A percentile compares a stretch with the other conserved stretches of the same genome.
Conservation (phyloP, 352 stramenopile species). For the Phytophthora capsici region DNA sequence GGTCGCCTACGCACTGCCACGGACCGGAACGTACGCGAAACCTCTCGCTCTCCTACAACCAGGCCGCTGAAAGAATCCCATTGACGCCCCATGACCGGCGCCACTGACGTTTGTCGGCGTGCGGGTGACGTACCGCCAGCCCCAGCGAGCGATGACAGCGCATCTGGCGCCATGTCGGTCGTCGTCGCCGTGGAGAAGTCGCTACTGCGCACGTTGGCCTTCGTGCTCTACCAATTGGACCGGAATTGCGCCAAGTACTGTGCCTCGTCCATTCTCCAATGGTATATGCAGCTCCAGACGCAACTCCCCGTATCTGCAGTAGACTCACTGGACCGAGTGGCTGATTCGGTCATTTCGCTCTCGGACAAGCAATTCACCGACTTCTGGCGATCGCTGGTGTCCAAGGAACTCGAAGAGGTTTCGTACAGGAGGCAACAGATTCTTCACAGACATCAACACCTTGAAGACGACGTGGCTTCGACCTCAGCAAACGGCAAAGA, state of each 20-base stretch:
- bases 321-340: constrained; percentile 57
- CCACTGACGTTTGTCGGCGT: constrained; percentile 24
- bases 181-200: constrained; percentile 65
- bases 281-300: constrained; percentile 67
- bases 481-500: constrained; percentile 11
- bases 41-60: not conserved
- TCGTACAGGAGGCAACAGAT: constrained; percentile 21
- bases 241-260: constrained; percentile 61
- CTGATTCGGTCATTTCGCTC: constrained; percentile 64
- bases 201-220: constrained; percentile 68
- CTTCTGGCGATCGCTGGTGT: constrained; percentile 73
- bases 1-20: not conserved
- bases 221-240: constrained; percentile 72
- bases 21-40: constrained; percentile 26
- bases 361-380: constrained; percentile 68
- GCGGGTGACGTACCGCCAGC: constrained; percentile 11
- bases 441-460: constrained; percentile 7
- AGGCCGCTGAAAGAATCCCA: not conserved
- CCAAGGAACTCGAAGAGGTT: constrained; percentile 50
- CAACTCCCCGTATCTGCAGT: constrained; percentile 57
- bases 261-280: constrained; percentile 63
- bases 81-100: constrained; percentile 23
- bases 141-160: constrained; percentile 6
- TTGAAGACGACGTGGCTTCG: constrained; percentile 10
- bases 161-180: constrained; percentile 49